Evolutionary conservation across 345 rosid genomes (phyloP), one percentile per base, ranked within the genome.

Genomic region (Euphorbia pulcherrima): DNA sequence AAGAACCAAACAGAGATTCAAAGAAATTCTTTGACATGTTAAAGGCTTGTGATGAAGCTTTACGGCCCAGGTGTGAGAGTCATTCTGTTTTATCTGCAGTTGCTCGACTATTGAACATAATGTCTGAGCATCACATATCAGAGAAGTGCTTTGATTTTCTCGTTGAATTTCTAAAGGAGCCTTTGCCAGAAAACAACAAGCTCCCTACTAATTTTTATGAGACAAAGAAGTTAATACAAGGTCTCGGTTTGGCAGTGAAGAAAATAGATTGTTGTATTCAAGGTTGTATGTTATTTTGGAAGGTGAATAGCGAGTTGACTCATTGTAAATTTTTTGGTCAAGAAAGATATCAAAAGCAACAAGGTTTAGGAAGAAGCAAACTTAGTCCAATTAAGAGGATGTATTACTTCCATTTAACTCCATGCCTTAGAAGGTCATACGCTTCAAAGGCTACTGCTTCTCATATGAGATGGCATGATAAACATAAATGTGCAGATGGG

Each of bases 401-500:
- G 56, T 52, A 55, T 4, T 55, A 26, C 4, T 24, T 55, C 13
- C 6, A 6, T 1, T 11, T 59, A 8, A 54, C 70, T 4, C 63
- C 58, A 8, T 41, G 70, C 6, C 28, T 65, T 1, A 8, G 50
- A 23, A 13, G 66, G 2, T 28, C 60, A 17, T 66, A 21, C 44
- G 9, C 23, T 2, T 66, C 6, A 1, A 41, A 5, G 37, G 30
- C 29, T 2, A 44, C 8, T 1, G 13, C 61, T 0, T 11, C 6
- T 6, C 3, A 58, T n/a, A 71, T 71, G 63, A 71, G 53, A 33
- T 71, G 59, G 55, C 57, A 58, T 47, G 0, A 8, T 18, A n/a
- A 60, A 16, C 18, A 63, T 3, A 5, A 6, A 5, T 0, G 0
- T 0, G 44, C 17, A 4, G 62, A 27, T 53, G 69, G 59, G 4